A percentile compares a stretch with the other conserved stretches of the same genome.
Conservation (phyloP, 2,329 filamentous ascomycete genomes). For the Zopfia rhizophila region DNA sequence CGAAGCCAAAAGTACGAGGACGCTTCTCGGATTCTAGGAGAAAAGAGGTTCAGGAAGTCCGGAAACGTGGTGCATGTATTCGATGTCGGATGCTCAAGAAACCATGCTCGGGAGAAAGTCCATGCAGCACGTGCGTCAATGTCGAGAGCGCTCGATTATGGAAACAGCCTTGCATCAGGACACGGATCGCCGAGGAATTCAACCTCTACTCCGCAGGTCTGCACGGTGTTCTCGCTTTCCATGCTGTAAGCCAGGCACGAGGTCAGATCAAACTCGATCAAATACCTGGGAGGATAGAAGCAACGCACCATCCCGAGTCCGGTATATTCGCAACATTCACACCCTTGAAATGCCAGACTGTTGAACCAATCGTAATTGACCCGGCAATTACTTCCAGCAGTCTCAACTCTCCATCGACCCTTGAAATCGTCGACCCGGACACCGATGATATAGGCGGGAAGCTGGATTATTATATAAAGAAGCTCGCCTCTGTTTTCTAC, state of each 20-base stretch:
- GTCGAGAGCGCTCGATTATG: constrained; percentile 70
- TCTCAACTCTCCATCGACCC: constrained; percentile 35
- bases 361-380: constrained; percentile 46
- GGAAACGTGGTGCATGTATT: constrained; percentile 70
- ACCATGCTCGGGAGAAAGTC: constrained; percentile 69
- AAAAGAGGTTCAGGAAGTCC: constrained; percentile 68
- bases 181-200: constrained; percentile 67
- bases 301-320: constrained; percentile 60
- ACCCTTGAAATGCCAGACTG: constrained; percentile 48
- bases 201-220: constrained; percentile 65
- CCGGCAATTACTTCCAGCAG: constrained; percentile 45
- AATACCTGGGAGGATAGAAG: constrained; percentile 64
- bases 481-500: constrained; percentile 57
- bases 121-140: constrained; percentile 67
- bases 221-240: constrained; percentile 64
- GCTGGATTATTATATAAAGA: constrained; percentile 65
- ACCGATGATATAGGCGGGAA: constrained; percentile 62
- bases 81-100: constrained; percentile 73
- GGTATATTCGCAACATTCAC: constrained; percentile 61
- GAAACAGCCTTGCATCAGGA: constrained; percentile 69
- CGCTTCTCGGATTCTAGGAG: constrained; percentile 67
- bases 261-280: constrained; percentile 60
- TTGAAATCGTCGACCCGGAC: constrained; percentile 63
- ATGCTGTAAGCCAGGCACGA: constrained; percentile 61
- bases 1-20: constrained; percentile 62